Base-by-base conservation (phyloP, 2,329 filamentous ascomycete genomes). In the Aulographum hederae region DNA sequence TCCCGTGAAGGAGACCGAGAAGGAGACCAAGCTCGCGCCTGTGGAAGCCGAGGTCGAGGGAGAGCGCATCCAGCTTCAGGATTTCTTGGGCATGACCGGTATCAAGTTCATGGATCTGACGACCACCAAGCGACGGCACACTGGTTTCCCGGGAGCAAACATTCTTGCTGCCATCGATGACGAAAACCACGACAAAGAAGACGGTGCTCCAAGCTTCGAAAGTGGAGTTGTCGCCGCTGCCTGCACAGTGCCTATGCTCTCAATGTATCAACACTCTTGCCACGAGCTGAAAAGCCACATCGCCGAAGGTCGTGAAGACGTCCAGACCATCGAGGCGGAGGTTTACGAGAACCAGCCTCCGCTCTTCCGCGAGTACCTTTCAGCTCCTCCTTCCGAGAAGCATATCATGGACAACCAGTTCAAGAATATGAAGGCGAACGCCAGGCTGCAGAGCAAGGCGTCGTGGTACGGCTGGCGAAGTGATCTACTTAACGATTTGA, bases 381-480 rank as follows among this genome's bases (percentile, higher is more conserved):
- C 75, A 6, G 86, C 86, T 17, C 69, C 79, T 1, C 71, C 82
- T 1, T 81, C 91, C 38, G 73, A 92, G 48, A 84, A 80, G 46
- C 57, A 71, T 3, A 65, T 91, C 32, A 91, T 98, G 75, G 86
- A 98, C 56, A 89, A 80, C 41, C 85, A 95, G 48, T 89, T 98
- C 62, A 89, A 92, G 53, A 94, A 95, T 46, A 78, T 93, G 53
- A 95, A 94, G 60, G 85, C 82, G 0, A 79, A 92, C 50, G 82
- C 86, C 12, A 71, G 89, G 17, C 65, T 94, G 11, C 62, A 85
- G 32, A 94, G 86, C 57, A 94, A 94, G 50, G 82, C 81, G 35
- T 85, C 89, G 61, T 98, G 89, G 89, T 98, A 98, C 50, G 78
- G 86, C 46, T 98, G 89, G 89, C 76, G 89, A 26, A 86, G 80